A percentile compares a stretch with the other conserved stretches of the same genome.
Conservation (phyloP, 345 rosid species). For the Hibiscus tridactylites region DNA sequence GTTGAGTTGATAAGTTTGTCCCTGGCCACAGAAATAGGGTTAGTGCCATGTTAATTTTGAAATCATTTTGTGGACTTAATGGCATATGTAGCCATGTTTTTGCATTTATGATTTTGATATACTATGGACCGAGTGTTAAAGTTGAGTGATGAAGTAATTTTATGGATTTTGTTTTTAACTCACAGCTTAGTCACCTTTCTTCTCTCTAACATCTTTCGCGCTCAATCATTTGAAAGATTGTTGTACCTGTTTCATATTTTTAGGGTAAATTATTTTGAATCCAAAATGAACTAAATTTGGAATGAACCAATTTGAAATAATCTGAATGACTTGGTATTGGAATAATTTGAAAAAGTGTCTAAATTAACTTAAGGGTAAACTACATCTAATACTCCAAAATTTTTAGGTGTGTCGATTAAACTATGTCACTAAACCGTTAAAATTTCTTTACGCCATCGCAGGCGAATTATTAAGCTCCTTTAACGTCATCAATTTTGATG, state of each 20-base stretch:
- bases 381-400: no score
- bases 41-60: slow-evolving; percentile 1
- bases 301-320: no score
- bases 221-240: not conserved
- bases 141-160: not conserved
- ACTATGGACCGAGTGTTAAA: not conserved
- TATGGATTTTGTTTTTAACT: not conserved
- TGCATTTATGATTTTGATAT: not conserved
- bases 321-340: no score
- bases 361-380: no score
- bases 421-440: no score
- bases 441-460: no score
- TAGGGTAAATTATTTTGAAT: not conserved
- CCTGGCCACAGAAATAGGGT: slow-evolving; percentile 7
- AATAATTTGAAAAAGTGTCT: no score
- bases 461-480: no score
- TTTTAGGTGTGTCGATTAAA: no score
- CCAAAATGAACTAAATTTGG: no score
- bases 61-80: not conserved
- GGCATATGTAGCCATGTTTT: not conserved
- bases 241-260: not conserved
- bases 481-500: no score
- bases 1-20: slow-evolving; percentile 25
- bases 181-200: no score
- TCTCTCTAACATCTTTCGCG: not conserved